Percentiles rank a stretch among this genome's conserved stretches.
Conservation (phyloP, 2,329 filamentous ascomycete genomes). For the Ophiostoma quercus region DNA sequence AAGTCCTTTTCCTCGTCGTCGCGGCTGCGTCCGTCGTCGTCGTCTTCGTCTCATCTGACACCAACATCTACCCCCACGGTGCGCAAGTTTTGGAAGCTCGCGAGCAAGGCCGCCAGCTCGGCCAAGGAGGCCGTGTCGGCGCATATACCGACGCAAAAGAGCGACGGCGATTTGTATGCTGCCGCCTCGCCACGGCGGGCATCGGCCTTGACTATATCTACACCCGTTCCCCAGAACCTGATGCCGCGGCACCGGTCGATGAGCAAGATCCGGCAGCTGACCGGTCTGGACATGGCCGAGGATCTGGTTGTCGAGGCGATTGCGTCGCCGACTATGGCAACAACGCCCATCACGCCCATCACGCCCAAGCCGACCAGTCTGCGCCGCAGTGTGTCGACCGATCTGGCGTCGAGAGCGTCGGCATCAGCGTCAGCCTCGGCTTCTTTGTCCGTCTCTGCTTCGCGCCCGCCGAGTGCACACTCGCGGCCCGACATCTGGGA, state of each 20-base stretch:
- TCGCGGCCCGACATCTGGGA: slow-evolving; percentile 19
- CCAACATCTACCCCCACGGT: slow-evolving; percentile 11
- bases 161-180: slow-evolving; percentile 7
- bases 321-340: background rate
- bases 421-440: background rate
- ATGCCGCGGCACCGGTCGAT: slow-evolving; percentile 21
- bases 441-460: background rate
- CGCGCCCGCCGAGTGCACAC: background rate
- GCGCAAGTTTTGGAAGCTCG: slow-evolving; percentile 20
- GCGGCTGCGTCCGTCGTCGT: slow-evolving; percentile 11
- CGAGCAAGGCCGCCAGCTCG: slow-evolving; percentile 21
- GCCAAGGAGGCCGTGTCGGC: slow-evolving; percentile 9
- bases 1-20: slow-evolving; percentile 15
- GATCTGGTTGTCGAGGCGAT: background rate
- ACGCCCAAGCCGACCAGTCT: background rate
- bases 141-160: background rate
- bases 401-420: background rate
- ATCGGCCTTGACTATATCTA: background rate
- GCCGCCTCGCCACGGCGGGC: slow-evolving; percentile 13
- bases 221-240: background rate
- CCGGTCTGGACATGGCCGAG: slow-evolving; percentile 22
- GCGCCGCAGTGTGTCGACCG: slow-evolving; percentile 8
- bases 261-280: slow-evolving; percentile 25
- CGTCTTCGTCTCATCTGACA: too few relatives aligned
- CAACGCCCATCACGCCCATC: too few relatives aligned